Base-by-base conservation (phyloP, 345 rosid species). In the Eucalyptus globulus region DNA sequence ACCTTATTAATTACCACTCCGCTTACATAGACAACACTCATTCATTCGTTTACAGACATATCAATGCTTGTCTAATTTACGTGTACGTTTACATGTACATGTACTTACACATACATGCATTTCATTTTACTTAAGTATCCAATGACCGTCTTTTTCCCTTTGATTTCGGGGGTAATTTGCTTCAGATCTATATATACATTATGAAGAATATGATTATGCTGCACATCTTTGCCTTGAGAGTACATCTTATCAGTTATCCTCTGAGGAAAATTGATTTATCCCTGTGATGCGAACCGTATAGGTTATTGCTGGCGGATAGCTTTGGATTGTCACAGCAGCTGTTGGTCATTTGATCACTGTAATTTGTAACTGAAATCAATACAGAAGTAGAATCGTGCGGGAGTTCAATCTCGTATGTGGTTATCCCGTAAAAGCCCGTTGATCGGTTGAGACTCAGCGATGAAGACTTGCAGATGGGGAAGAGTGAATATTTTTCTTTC, bases 281-380 rank as follows among this genome's bases (percentile, higher is more conserved):
- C 2, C 11, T 10, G 4, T 11, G 81, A 72, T 34, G 22, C 3
- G 81, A 43, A 14, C 14, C 51, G 90, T 60, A 69, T 89, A 97
- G 99, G 99, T 95, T 51, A 65, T 95, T 86, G 98, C 93, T 12
- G 99, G 98, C 89, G 92, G 95, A n/a, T 86, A 95, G 86, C 97
- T 96, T 54, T 98, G 99, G 49, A 88, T 90, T 58, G 89, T 76
- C 29, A 94, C 97, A 15, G 94, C 91, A 85, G 91, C 89, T 86
- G 72, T 91, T 53, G 97, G 97, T 87, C 90, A 93, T 89, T 81
- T 95, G 76, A 91, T 94, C 87, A 88, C 80, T 49, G 50, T 88
- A 86, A 37, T 76, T 44, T 40, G 34, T 24, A 87, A 91, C 54
- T 45, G 81, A 6, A 72, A 69, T 34, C 40, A 43, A 69, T 34